phyloP scores from a whole-genome alignment of 306 rosid genomes.

The Dryas octopetala region DNA sequence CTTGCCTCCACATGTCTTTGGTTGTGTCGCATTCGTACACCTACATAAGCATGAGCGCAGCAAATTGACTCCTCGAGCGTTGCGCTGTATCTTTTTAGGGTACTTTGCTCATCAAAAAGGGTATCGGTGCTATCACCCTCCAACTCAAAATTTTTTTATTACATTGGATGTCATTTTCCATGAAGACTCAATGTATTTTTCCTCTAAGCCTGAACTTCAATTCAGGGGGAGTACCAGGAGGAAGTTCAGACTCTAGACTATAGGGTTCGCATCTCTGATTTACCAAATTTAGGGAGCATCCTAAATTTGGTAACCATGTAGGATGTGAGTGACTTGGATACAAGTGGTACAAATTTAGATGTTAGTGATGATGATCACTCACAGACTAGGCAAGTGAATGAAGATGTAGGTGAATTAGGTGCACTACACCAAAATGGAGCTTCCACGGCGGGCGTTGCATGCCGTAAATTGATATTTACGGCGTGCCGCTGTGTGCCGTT shows the following conservation, averaged over 20 bases:
- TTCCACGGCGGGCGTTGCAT: too few relatives aligned
- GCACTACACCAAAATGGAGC: too few relatives aligned
- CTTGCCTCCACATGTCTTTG: background rate
- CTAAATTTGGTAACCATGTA: background rate
- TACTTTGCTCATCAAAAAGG: background rate
- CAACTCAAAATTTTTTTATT: background rate
- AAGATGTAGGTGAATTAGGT: too few relatives aligned
- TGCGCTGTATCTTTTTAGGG: background rate
- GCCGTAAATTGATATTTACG: too few relatives aligned
- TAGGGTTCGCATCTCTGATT: too few relatives aligned
- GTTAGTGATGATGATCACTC: too few relatives aligned
- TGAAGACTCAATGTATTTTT: background rate
- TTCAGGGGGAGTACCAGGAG: background rate
- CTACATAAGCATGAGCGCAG: background rate
- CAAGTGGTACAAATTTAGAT: background rate
- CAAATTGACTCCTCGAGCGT: background rate
- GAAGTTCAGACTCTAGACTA: conserved; percentile 2
- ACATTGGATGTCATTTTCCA: conserved; percentile 11
- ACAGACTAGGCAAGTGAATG: too few relatives aligned
- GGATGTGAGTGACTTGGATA: background rate
- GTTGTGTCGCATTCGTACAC: conserved; percentile 4
- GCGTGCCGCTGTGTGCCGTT: too few relatives aligned
- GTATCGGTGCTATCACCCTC: background rate
- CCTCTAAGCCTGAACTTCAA: background rate
- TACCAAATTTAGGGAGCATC: too few relatives aligned